phyloP scores from a whole-genome alignment of 2,329 filamentous ascomycete genomes.

The Pseudogymnoascus sp. region DNA sequence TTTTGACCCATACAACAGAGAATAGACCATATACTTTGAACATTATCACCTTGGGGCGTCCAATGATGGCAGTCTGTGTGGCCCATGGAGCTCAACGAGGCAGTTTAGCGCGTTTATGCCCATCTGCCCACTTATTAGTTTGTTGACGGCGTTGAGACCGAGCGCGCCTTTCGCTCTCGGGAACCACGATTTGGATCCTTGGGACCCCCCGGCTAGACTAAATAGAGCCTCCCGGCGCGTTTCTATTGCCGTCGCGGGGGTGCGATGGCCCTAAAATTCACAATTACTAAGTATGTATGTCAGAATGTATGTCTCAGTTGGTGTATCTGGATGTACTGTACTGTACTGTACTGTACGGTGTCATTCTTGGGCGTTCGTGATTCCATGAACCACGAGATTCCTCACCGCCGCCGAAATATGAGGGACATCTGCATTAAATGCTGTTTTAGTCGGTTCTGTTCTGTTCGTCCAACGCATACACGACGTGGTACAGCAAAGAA shows the following conservation, averaged over 20 bases:
- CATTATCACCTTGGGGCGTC: background rate
- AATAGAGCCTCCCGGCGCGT: conserved; percentile 1
- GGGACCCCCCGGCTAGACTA: background rate
- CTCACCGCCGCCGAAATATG: background rate
- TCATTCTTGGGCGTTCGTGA: background rate
- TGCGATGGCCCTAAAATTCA: background rate
- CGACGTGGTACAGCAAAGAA: background rate
- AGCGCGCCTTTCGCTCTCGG: background rate
- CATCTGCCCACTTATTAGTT: background rate
- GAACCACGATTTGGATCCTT: background rate
- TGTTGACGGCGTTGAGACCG: background rate
- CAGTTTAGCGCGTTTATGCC: background rate
- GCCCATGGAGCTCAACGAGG: background rate
- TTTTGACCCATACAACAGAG: background rate
- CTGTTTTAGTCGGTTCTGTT: background rate
- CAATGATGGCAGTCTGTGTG: background rate
- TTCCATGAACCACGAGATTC: background rate
- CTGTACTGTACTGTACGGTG: background rate
- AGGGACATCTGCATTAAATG: background rate
- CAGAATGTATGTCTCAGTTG: conserved; percentile 4
- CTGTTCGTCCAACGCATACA: background rate
- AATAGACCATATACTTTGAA: background rate
- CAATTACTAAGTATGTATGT: conserved; percentile 2
- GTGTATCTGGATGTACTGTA: background rate
- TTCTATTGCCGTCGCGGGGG: background rate